phyloP scores from a whole-genome alignment of 306 rosid genomes.

The Vigna hirtella region DNA sequence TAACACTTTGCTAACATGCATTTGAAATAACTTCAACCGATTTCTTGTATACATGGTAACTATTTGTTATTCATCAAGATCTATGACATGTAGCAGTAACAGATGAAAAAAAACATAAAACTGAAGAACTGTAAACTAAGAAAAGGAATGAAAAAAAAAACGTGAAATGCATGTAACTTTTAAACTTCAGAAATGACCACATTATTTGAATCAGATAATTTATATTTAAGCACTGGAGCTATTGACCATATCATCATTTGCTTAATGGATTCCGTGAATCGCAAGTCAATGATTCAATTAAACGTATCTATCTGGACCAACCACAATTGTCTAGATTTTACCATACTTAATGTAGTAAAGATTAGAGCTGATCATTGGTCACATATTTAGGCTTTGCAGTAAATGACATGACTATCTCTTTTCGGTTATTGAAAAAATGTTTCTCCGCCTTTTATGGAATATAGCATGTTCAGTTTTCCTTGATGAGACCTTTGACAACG shows the following conservation, averaged over 20 bases:
- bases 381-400: slow-evolving; percentile 31
- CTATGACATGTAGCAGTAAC: slow-evolving; percentile 35
- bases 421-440: slow-evolving; percentile 13
- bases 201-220: slow-evolving; percentile 11
- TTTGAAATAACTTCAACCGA: slow-evolving; percentile 18
- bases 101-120: slow-evolving; percentile 11
- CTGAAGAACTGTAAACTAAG: slow-evolving; percentile 7
- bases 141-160: slow-evolving; percentile 4
- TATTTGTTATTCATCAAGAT: slow-evolving; percentile 15
- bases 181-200: slow-evolving; percentile 2
- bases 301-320: slow-evolving; percentile 27
- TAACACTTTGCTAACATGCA: slow-evolving; percentile 17
- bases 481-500: slow-evolving; percentile 54
- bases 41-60: slow-evolving; percentile 1
- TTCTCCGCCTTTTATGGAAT: slow-evolving; percentile 28
- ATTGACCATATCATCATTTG: background rate
- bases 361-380: slow-evolving; percentile 8
- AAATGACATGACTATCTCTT: slow-evolving; percentile 17
- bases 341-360: slow-evolving; percentile 16
- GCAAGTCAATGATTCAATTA: slow-evolving; percentile 25
- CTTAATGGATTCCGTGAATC: slow-evolving; percentile 15
- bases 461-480: slow-evolving; percentile 58
- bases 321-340: slow-evolving; percentile 33
- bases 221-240: background rate
- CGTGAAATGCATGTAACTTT: slow-evolving; percentile 2